Percentiles rank a stretch among this genome's conserved stretches.
Evolutionary conservation across 345 rosid species (phyloP).

Genomic region (Aegle marmelos): DNA sequence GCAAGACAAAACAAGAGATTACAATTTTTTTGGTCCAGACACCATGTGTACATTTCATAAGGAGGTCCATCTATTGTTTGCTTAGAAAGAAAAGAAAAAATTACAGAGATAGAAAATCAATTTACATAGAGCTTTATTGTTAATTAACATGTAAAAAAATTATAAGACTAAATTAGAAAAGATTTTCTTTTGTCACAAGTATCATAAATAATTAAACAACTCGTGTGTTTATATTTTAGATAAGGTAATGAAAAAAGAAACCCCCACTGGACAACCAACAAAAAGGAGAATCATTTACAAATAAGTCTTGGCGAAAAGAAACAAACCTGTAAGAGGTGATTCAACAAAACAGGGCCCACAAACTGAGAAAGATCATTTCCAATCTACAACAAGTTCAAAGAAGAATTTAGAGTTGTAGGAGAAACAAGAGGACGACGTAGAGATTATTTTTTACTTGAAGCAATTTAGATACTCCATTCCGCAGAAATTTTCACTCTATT

Average conservation of each 20-base stretch:
- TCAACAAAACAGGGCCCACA: slow-evolving; percentile 77
- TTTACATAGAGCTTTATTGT: background rate
- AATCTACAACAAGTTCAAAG: slow-evolving; percentile 54
- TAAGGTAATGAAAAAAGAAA: slow-evolving; percentile 1
- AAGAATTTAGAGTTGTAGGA: slow-evolving; percentile 21
- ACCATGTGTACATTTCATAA: background rate
- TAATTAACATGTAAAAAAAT: background rate
- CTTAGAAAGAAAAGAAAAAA: background rate
- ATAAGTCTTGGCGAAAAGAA: background rate
- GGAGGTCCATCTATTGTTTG: background rate
- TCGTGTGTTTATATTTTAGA: background rate
- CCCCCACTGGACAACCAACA: background rate
- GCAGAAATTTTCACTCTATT: background rate
- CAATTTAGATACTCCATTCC: slow-evolving; percentile 5
- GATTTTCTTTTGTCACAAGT: background rate
- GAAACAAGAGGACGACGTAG: slow-evolving; percentile 22
- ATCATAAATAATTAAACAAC: background rate
- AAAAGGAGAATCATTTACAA: background rate
- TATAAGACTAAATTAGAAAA: background rate
- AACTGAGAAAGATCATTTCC: slow-evolving; percentile 81
- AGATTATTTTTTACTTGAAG: slow-evolving; percentile 10
- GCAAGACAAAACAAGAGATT: slow-evolving; percentile 24
- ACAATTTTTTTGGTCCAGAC: slow-evolving; percentile 3
- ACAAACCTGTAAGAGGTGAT: slow-evolving; percentile 74
- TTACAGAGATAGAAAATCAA: background rate